Conservation (phyloP, 225 moss, liverwort and hornwort species). For the Bryoerythrophyllum caledonicum region DNA sequence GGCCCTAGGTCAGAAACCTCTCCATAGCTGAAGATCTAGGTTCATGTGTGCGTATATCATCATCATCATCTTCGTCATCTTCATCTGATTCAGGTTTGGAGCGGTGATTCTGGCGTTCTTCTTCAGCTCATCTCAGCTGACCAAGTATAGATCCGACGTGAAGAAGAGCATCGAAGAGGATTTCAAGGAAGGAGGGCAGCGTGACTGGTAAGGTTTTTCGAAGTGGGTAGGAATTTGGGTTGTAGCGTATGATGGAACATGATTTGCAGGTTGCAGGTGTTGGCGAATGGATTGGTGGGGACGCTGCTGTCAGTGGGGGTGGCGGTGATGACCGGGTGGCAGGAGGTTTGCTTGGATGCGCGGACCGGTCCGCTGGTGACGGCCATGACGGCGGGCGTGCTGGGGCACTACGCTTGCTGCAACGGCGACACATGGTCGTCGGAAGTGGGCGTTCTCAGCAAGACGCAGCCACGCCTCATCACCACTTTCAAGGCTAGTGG, state of each 20-base stretch:
- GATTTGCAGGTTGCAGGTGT: slow-evolving; percentile 70
- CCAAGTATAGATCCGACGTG: slow-evolving; percentile 69
- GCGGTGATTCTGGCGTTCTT: slow-evolving; percentile 89
- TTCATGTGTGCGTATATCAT: not conserved
- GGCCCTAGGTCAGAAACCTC: slow-evolving; percentile 56
- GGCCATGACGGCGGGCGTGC: slow-evolving; percentile 68
- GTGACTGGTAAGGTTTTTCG: slow-evolving; percentile 66
- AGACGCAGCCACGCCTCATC: slow-evolving; percentile 68
- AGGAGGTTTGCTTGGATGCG: slow-evolving; percentile 77
- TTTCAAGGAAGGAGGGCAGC: slow-evolving; percentile 79
- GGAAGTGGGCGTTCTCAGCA: slow-evolving; percentile 87
- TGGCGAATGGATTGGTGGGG: slow-evolving; percentile 68
- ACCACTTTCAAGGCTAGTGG: slow-evolving; percentile 64
- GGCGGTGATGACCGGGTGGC: slow-evolving; percentile 60
- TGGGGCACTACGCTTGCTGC: slow-evolving; percentile 92
- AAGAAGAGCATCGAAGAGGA: slow-evolving; percentile 82
- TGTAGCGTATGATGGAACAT: too few species aligned
- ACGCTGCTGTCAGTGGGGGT: slow-evolving; percentile 62
- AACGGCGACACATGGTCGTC: slow-evolving; percentile 97
- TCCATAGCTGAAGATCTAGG: not conserved
- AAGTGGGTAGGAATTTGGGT: not conserved
- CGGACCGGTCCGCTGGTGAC: slow-evolving; percentile 68
- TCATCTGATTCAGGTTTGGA: slow-evolving; percentile 62
- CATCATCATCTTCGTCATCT: not conserved
- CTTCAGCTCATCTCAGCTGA: slow-evolving; percentile 81